Conservation (phyloP, 1,139 yeast species). For the Protomyces gravidus region DNA sequence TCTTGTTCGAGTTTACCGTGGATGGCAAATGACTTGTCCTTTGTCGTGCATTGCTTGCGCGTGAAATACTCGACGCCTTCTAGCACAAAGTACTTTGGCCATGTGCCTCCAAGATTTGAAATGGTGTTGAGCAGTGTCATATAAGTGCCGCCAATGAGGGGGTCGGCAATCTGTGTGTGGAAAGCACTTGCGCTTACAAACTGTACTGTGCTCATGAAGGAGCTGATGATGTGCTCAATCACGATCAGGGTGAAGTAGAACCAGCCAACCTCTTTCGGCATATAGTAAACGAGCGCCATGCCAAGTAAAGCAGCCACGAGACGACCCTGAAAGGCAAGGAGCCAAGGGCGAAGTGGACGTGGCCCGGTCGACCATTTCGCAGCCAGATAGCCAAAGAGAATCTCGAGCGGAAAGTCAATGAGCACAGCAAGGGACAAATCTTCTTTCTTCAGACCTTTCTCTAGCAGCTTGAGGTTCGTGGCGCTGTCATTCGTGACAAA, state of each 20-base stretch:
- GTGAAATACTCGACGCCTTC: conserved; percentile 77
- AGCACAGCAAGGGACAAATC: conserved; percentile 88
- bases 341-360: conserved; percentile 77
- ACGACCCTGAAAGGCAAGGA: conserved; percentile 82
- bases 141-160: conserved; percentile 92
- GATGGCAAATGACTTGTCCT: conserved; percentile 28
- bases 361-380: conserved; percentile 88
- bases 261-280: conserved; percentile 57
- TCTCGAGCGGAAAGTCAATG: conserved; percentile 93
- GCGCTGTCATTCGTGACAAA: conserved; percentile 96
- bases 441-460: conserved; percentile 87
- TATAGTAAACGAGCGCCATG: conserved; percentile 64
- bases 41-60: conserved; percentile 9
- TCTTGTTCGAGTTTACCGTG: conserved; percentile 46
- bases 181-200: conserved; percentile 92
- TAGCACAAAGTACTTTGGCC: conserved; percentile 84
- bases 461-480: conserved; percentile 84
- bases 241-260: conserved; percentile 66
- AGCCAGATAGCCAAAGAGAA: conserved; percentile 89
- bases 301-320: conserved; percentile 70
- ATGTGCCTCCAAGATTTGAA: conserved; percentile 91
- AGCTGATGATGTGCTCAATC: conserved; percentile 73
- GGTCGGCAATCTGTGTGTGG: conserved; percentile 93
- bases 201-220: conserved; percentile 91
- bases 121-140: conserved; percentile 94